Conservation (phyloP, 345 rosid genomes). For the Gossypium thurberi region DNA sequence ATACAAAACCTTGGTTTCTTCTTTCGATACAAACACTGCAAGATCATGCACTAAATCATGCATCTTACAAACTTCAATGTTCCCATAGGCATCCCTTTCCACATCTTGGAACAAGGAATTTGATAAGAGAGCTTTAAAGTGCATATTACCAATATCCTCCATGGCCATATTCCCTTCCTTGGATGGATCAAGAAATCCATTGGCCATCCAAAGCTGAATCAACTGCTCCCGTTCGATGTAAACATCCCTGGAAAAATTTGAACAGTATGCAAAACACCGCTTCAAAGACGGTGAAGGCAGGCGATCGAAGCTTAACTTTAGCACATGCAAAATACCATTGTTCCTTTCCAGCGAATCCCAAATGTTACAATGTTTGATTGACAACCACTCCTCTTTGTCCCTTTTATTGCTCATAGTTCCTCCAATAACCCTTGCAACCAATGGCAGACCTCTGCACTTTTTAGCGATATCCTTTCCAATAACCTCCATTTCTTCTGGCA, state of each 20-base stretch:
- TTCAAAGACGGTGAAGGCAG: background rate
- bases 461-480: background rate
- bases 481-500: background rate
- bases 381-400: background rate
- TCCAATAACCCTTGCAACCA: background rate
- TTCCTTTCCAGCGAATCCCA: background rate
- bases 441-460: background rate
- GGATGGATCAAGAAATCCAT: background rate
- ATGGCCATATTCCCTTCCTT: background rate
- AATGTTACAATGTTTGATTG: background rate
- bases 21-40: background rate
- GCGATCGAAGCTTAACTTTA: background rate
- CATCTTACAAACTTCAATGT: background rate
- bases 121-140: background rate
- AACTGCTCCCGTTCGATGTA: background rate
- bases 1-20: background rate
- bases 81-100: background rate
- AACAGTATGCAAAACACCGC: background rate
- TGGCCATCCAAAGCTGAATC: background rate
- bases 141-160: background rate
- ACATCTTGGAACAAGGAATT: background rate
- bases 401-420: background rate
- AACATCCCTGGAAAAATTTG: background rate
- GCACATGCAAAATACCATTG: background rate
- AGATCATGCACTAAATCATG: background rate